Evolutionary conservation across 177 flowering plant genomes (phyloP).

Genomic region (Vitis hybrid): DNA sequence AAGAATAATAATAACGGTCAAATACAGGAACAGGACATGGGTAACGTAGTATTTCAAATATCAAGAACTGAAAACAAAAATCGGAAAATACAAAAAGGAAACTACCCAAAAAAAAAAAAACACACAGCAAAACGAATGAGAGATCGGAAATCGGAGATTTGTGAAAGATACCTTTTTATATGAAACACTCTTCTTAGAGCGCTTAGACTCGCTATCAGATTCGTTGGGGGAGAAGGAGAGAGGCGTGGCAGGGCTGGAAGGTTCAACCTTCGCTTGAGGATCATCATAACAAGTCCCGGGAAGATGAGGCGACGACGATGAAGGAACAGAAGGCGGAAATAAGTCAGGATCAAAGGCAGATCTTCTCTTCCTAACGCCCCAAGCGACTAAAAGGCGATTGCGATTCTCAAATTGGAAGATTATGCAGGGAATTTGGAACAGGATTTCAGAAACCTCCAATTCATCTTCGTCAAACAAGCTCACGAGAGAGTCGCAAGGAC

Average conservation of each 20-base stretch:
- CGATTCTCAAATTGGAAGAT: not conserved
- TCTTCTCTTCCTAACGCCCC: constrained; percentile 40
- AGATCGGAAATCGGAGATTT: not conserved
- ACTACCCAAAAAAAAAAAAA: too few relatives aligned
- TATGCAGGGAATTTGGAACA: constrained; percentile 15
- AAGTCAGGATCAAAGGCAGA: constrained; percentile 12
- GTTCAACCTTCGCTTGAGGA: constrained; percentile 8
- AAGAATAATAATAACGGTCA: not conserved
- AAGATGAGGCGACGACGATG: too few relatives aligned
- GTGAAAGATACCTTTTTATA: constrained; percentile 26
- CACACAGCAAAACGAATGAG: too few relatives aligned
- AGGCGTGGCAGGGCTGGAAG: constrained; percentile 44
- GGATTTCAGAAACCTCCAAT: constrained; percentile 8
- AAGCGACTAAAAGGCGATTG: constrained; percentile 11
- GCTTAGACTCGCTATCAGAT: constrained; percentile 31
- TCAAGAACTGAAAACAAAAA: not conserved
- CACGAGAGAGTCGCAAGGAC: too few relatives aligned
- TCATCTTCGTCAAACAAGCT: not conserved
- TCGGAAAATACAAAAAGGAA: not conserved
- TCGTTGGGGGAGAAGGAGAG: constrained; percentile 43
- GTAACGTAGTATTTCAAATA: not conserved
- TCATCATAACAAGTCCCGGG: too few relatives aligned
- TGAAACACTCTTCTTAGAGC: constrained; percentile 10
- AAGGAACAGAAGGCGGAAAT: not conserved
- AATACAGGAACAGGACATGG: not conserved